A percentile compares a stretch with the other conserved stretches of the same genome.
These are phyloP conservation scores for Pichia manshurica DNA, from an alignment of 805 yeast species.

Conservation along the genomic window DNA sequence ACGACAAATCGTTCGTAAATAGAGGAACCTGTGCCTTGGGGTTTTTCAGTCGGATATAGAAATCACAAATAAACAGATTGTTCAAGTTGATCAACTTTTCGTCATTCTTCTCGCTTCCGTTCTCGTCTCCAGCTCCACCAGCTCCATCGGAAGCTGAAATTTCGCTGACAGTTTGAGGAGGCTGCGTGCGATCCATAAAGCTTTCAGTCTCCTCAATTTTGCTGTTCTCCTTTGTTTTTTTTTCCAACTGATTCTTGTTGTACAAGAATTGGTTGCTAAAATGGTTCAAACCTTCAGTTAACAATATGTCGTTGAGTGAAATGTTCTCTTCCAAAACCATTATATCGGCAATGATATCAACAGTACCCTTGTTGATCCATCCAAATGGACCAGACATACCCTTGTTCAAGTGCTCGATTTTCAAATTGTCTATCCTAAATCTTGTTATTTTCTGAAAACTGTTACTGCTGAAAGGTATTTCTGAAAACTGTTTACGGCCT, in stretches of 20 bases:
- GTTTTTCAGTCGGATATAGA: slow-evolving; percentile 73
- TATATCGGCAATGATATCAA: slow-evolving; percentile 89
- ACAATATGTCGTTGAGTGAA: slow-evolving; percentile 36
- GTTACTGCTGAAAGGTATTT: slow-evolving; percentile 15
- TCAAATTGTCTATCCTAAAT: slow-evolving; percentile 76
- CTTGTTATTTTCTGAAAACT: slow-evolving; percentile 53
- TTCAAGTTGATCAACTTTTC: slow-evolving; percentile 10
- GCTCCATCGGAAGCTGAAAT: neutral
- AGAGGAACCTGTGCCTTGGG: slow-evolving; percentile 87
- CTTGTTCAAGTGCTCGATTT: slow-evolving; percentile 81
- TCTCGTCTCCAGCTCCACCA: neutral
- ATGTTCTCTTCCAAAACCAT: slow-evolving; percentile 55
- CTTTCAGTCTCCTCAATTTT: slow-evolving; percentile 1
- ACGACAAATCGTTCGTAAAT: slow-evolving; percentile 81
- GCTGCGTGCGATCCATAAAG: too few species aligned
- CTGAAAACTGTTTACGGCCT: slow-evolving; percentile 16
- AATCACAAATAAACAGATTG: slow-evolving; percentile 59
- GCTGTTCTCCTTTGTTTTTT: too few species aligned
- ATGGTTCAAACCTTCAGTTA: slow-evolving; percentile 14
- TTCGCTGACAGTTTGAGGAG: too few species aligned
- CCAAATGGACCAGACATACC: slow-evolving; percentile 95
- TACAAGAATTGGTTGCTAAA: slow-evolving; percentile 6
- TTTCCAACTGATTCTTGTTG: too few species aligned
- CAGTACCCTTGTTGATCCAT: slow-evolving; percentile 90
- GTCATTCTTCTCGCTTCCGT: neutral